These are phyloP conservation scores for Podospora australis DNA, from an alignment of 495 filamentous ascomycete species.

Conservation along the genomic window DNA sequence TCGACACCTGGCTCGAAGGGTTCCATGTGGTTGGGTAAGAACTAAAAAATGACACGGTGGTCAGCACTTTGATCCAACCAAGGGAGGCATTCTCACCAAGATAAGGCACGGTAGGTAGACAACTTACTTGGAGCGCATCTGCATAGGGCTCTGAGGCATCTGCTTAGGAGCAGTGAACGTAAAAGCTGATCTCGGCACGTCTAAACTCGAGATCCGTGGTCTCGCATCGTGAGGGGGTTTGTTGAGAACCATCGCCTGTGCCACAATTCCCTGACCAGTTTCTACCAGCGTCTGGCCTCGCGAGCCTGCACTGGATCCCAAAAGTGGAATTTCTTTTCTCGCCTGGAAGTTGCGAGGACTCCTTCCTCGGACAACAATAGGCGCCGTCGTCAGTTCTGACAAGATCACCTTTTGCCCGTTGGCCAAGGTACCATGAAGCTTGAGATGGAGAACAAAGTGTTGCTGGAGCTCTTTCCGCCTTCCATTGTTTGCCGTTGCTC, in stretches of 20 bases:
- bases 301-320: slow-evolving; percentile 64
- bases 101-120: background rate
- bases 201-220: slow-evolving; percentile 38
- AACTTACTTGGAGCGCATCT: slow-evolving; percentile 48
- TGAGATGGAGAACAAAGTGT: slow-evolving; percentile 70
- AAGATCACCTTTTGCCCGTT: slow-evolving; percentile 63
- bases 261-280: slow-evolving; percentile 41
- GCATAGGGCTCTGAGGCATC: slow-evolving; percentile 45
- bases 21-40: slow-evolving; percentile 32
- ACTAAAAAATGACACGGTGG: slow-evolving; percentile 14
- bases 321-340: slow-evolving; percentile 66
- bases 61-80: no score
- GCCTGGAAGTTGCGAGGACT: slow-evolving; percentile 77
- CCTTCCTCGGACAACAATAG: slow-evolving; percentile 70
- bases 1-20: slow-evolving; percentile 34
- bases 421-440: slow-evolving; percentile 63
- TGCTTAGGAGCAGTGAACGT: slow-evolving; percentile 48
- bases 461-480: slow-evolving; percentile 75
- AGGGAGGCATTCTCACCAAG: background rate
- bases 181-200: slow-evolving; percentile 45
- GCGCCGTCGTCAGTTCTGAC: slow-evolving; percentile 64
- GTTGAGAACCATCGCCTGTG: slow-evolving; percentile 39
- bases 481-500: slow-evolving; percentile 62
- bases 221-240: slow-evolving; percentile 44
- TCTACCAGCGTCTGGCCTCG: slow-evolving; percentile 48